Evolutionary conservation across 116 monocot genomes (phyloP).

Genomic region (Phalaenopsis hybrid): DNA sequence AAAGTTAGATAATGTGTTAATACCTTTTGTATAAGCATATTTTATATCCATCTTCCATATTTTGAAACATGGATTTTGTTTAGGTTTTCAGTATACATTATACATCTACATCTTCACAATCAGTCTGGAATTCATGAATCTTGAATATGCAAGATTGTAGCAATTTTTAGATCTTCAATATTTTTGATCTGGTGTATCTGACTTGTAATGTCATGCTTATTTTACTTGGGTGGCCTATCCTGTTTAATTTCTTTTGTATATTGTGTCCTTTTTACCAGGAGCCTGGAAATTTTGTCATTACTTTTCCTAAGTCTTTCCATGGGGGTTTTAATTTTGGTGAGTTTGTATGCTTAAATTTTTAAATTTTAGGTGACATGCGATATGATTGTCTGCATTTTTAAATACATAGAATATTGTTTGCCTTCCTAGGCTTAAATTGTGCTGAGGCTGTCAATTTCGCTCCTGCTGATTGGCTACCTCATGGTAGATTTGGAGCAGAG

Average conservation of each 20-base stretch:
- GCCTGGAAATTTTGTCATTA: conserved; percentile 82
- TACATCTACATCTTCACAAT: background rate
- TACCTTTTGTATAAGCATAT: no score
- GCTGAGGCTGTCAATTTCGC: conserved; percentile 95
- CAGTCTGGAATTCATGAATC: background rate
- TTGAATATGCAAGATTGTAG: background rate
- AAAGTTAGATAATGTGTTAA: no score
- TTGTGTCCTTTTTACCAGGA: conserved; percentile 37
- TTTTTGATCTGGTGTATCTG: background rate
- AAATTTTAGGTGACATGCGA: background rate
- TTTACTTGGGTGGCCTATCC: background rate
- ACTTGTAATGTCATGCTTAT: background rate
- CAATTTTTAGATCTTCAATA: background rate
- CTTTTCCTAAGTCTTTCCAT: conserved; percentile 85
- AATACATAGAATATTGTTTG: background rate
- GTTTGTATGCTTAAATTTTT: conserved; percentile 7
- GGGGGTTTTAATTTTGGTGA: conserved; percentile 86
- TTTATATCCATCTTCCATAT: background rate
- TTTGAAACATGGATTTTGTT: background rate
- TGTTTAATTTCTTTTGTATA: background rate
- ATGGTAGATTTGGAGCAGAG: conserved; percentile 72
- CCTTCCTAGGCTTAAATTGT: conserved; percentile 63
- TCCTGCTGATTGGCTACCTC: conserved; percentile 79
- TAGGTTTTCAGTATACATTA: background rate
- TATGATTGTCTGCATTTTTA: background rate